A percentile compares a stretch with the other conserved stretches of the same genome.
These are phyloP conservation scores for Sechiopsis laciniata DNA, from an alignment of 306 rosid genomes.

Conservation along the genomic window DNA sequence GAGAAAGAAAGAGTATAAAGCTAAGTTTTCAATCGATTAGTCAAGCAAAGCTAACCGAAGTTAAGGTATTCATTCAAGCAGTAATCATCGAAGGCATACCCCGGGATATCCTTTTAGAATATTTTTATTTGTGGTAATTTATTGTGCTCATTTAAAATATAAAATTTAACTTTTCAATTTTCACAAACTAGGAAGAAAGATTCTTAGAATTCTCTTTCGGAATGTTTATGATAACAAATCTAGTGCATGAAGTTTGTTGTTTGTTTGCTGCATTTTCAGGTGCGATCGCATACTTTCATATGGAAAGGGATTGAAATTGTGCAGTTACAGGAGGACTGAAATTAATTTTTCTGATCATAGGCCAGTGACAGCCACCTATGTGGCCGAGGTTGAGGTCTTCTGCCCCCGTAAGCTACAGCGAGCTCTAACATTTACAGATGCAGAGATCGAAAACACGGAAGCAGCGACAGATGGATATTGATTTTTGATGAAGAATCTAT, in stretches of 20 bases:
- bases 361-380: constrained; percentile 74
- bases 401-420: constrained; percentile 65
- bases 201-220: not conserved
- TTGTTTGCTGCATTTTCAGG: constrained; percentile 46
- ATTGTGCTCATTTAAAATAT: not conserved
- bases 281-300: constrained; percentile 86
- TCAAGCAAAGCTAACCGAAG: too few species aligned
- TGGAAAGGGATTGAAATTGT: constrained; percentile 69
- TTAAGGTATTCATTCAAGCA: too few species aligned
- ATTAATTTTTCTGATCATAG: constrained; percentile 81
- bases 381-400: constrained; percentile 86
- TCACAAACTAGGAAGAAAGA: not conserved
- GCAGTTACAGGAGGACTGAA: constrained; percentile 61
- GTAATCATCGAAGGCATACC: too few species aligned
- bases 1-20: too few species aligned
- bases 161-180: not conserved
- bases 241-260: not conserved
- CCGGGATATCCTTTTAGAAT: not conserved
- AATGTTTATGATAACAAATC: constrained; percentile 16
- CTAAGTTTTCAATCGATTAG: too few species aligned
- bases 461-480: constrained; percentile 25
- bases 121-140: not conserved
- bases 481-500: constrained; percentile 30
- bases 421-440: constrained; percentile 77
- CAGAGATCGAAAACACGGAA: constrained; percentile 68